Conservation (phyloP, 805 yeast species). For the Starmerella scarabaei region DNA sequence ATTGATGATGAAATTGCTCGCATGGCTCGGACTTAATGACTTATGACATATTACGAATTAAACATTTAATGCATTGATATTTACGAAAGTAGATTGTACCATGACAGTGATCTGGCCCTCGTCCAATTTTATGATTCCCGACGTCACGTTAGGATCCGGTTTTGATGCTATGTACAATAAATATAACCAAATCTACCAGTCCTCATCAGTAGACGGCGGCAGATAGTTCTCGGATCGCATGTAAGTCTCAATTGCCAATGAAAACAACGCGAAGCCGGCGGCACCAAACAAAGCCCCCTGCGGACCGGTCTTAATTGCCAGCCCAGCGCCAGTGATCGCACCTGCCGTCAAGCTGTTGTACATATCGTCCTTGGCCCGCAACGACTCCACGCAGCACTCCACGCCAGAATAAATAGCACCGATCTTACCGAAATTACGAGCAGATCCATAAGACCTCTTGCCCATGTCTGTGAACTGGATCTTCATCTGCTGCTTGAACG, state of each 20-base stretch:
- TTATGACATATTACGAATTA: not conserved
- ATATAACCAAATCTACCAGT: slow-evolving; percentile 26
- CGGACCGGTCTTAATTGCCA: slow-evolving; percentile 87
- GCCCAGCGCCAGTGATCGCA: slow-evolving; percentile 91
- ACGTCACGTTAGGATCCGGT: too few relatives aligned
- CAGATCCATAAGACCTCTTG: slow-evolving; percentile 69
- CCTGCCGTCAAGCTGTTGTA: slow-evolving; percentile 90
- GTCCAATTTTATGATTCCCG: not conserved
- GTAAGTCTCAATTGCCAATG: slow-evolving; percentile 56
- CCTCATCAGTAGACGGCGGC: slow-evolving; percentile 85
- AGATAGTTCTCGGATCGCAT: slow-evolving; percentile 69
- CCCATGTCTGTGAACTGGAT: slow-evolving; percentile 89
- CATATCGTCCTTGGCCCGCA: slow-evolving; percentile 81
- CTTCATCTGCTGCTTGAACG: slow-evolving; percentile 85
- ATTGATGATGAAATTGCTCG: slow-evolving; percentile 25
- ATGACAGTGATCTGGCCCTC: not conserved
- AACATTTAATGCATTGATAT: not conserved
- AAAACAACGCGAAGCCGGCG: slow-evolving; percentile 94
- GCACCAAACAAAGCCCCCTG: slow-evolving; percentile 84
- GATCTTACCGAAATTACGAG: slow-evolving; percentile 86
- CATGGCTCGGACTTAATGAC: not conserved
- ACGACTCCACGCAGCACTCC: slow-evolving; percentile 76
- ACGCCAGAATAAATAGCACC: slow-evolving; percentile 88
- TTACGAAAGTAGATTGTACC: slow-evolving; percentile 1
- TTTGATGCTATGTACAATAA: slow-evolving; percentile 22